Base-by-base conservation (phyloP, 768 basidiomycete genomes). In the Suillus clintonianus region DNA sequence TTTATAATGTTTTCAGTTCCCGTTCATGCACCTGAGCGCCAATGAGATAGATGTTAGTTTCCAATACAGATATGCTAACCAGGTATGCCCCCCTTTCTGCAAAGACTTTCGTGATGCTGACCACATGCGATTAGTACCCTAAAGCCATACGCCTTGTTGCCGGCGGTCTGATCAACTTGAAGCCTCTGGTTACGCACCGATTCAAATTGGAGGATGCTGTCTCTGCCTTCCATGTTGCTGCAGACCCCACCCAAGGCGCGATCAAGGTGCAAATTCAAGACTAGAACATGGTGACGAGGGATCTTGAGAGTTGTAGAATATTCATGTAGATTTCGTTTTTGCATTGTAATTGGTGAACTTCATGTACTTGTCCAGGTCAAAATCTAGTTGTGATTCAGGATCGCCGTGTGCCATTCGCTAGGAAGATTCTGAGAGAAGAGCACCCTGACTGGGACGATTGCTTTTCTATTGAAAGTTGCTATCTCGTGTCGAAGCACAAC, bases 121-220 rank as follows among this genome's bases (percentile, higher is more conserved):
- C 10, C 17, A 39, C 47, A 5, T 39, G 5, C 45, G 30, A 43
- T 53, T 76, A 89, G 81, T 96, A 94, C 76, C 92, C 92, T 11
- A 92, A 90, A 70, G 94, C 94, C 3, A 86, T 96, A 63, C 84
- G 89, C 5, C 86, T 95, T 10, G 83, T 96, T n/a, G 87, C 89
- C 45, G 86, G 88, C 24, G 85, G 87, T 34, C 76, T 95, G 24
- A 84, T 89, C 59, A 81, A 91, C 68, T 77, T 94, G 63, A 88
- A 89, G 66, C 90, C 91, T 67, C 84, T 95, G 60, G 89, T 94
- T n/a, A 91, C 90, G 34, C 91, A 91, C 68, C 81, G 86, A 14
- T 91, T 91, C 73, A 65, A 80, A 22, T 82, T 96, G 19, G 89
- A 91, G 67, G 83, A 90, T 37, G 90, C 92, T 0, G 82, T 88